These are phyloP conservation scores for Penicillium aurantiogriseum DNA, from an alignment of 2,329 filamentous ascomycete species.

Conservation along the genomic window DNA sequence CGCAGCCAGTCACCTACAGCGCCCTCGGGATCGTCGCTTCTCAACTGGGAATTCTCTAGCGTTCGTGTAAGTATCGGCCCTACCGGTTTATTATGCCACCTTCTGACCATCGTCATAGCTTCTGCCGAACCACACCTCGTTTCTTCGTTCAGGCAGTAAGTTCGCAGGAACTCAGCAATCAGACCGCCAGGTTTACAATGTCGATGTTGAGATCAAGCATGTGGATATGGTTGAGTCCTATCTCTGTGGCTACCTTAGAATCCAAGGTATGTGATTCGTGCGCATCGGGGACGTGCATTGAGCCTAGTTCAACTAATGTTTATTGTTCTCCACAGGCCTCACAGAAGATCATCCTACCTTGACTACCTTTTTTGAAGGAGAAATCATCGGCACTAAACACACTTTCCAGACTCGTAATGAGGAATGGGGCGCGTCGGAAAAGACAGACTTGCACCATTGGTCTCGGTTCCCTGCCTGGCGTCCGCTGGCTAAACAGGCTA, in stretches of 20 bases:
- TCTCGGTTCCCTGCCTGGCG: constrained; percentile 83
- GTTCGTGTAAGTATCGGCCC: constrained; percentile 50
- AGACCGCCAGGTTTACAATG: constrained; percentile 88
- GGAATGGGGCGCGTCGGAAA: constrained; percentile 87
- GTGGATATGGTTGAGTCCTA: constrained; percentile 93
- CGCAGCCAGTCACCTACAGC: constrained; percentile 30
- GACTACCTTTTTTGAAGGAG: constrained; percentile 96
- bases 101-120: constrained; percentile 51
- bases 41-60: constrained; percentile 57
- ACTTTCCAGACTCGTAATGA: constrained; percentile 88
- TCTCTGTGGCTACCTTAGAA: constrained; percentile 89
- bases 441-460: constrained; percentile 93
- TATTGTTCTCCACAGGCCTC: constrained; percentile 59
- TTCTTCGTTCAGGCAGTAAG: constrained; percentile 79
- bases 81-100: constrained; percentile 2
- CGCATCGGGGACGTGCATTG: background rate
- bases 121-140: constrained; percentile 76
- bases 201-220: constrained; percentile 95
- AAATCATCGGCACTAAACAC: constrained; percentile 94
- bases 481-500: constrained; percentile 66
- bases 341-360: constrained; percentile 96
- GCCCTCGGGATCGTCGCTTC: constrained; percentile 45
- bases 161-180: constrained; percentile 92
- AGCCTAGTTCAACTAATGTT: constrained; percentile 3
- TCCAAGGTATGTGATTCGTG: constrained; percentile 66